These are phyloP conservation scores for Globisporangium megalacanthum DNA, from an alignment of 352 stramenopile genomes.

Conservation along the genomic window DNA sequence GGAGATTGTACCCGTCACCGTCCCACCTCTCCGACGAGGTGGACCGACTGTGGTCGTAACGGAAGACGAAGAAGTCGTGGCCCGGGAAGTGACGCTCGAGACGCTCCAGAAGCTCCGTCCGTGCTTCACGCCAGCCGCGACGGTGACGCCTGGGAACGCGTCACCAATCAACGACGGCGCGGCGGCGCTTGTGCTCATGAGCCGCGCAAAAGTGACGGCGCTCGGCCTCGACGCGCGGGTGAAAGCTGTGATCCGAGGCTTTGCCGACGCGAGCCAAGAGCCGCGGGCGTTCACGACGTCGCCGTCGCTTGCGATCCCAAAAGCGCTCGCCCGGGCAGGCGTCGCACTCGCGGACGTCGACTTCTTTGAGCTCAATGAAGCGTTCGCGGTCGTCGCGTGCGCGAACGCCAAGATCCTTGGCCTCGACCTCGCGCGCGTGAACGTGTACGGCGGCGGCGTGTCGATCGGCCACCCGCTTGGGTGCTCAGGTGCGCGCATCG, in stretches of 20 bases:
- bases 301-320: constrained; percentile 88
- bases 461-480: constrained; percentile 61
- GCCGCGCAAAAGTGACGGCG: constrained; percentile 54
- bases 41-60: constrained; percentile 21
- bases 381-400: constrained; percentile 94
- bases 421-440: constrained; percentile 86
- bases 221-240: constrained; percentile 51
- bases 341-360: constrained; percentile 87
- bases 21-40: constrained; percentile 39
- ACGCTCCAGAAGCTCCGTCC: constrained; percentile 84
- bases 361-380: constrained; percentile 98
- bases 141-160: constrained; percentile 94
- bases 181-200: constrained; percentile 92
- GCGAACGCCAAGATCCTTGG: constrained; percentile 90
- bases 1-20: constrained; percentile 84
- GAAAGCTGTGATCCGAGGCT: constrained; percentile 61
- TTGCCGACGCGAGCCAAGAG: constrained; percentile 69
- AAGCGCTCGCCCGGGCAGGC: constrained; percentile 71
- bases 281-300: constrained; percentile 93
- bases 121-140: constrained; percentile 85
- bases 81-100: constrained; percentile 67
- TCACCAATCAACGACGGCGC: constrained; percentile 95
- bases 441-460: constrained; percentile 90
- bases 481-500: constrained; percentile 82
- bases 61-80: constrained; percentile 89